These are phyloP conservation scores for Parietaria judaica DNA, from an alignment of 306 rosid genomes.

Conservation along the genomic window DNA sequence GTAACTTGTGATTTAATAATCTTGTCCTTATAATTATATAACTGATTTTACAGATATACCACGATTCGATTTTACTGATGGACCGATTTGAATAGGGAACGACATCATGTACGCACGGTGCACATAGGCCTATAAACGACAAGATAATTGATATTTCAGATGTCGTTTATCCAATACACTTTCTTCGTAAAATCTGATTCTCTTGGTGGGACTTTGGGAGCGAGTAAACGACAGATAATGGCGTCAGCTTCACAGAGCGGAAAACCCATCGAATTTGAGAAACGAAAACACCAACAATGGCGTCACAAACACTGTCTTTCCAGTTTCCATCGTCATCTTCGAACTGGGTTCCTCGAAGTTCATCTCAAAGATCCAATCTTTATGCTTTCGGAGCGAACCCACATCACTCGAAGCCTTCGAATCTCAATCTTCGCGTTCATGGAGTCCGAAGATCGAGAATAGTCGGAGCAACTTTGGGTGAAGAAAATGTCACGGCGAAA, in stretches of 20 bases:
- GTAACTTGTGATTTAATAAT: no score
- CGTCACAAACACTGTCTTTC: conserved; percentile 13
- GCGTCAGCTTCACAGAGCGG: background rate
- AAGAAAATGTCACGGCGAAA: conserved; percentile 26
- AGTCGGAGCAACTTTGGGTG: conserved; percentile 48
- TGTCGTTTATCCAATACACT: no score
- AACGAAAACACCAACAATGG: conserved; percentile 29
- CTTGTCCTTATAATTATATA: no score
- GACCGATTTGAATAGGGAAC: no score
- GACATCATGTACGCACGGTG: no score
- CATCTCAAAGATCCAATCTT: conserved; percentile 18
- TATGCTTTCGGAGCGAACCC: conserved; percentile 19
- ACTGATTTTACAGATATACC: no score
- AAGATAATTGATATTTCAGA: no score
- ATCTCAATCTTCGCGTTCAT: conserved; percentile 15
- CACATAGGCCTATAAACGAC: background rate
- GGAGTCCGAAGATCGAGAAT: conserved; percentile 30
- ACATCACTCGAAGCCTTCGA: conserved; percentile 9
- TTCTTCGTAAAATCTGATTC: background rate
- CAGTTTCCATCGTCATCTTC: conserved; percentile 11
- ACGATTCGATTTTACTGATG: no score
- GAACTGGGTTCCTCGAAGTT: conserved; percentile 21
- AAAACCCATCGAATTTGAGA: background rate
- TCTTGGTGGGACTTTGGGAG: conserved; percentile 7
- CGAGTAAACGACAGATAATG: background rate